Conservation (phyloP, 495 filamentous ascomycete species). For the Podospora bellae-mahoneyi region DNA sequence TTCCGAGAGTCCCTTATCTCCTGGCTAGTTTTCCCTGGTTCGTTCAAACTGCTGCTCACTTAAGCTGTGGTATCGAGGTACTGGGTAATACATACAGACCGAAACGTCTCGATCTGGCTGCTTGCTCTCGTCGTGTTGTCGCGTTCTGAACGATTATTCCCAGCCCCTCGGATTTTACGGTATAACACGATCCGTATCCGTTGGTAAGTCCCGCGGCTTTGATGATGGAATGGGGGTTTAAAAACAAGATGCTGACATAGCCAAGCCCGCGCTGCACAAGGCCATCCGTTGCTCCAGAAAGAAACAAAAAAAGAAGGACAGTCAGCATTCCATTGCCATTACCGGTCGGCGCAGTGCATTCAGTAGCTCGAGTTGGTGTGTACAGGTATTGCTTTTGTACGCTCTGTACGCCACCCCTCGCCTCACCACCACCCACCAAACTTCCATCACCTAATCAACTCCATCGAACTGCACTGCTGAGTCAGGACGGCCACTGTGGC, state of each 20-base stretch:
- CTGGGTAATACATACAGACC: background rate
- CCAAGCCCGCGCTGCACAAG: background rate
- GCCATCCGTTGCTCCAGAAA: background rate
- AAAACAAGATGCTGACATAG: constrained; percentile 11
- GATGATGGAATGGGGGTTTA: background rate
- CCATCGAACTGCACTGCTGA: constrained; percentile 3
- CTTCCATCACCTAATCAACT: background rate
- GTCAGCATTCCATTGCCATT: background rate
- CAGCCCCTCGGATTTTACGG: constrained; percentile 12
- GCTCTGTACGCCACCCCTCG: background rate
- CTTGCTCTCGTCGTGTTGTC: background rate
- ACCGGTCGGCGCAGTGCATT: background rate
- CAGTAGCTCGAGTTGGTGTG: background rate
- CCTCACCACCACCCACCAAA: background rate
- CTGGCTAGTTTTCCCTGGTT: background rate
- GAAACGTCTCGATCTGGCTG: background rate
- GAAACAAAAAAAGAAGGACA: background rate
- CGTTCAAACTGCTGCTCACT: background rate
- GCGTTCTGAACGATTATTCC: background rate
- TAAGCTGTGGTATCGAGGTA: background rate
- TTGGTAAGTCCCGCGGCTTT: constrained; percentile 5
- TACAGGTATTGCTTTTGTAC: constrained; percentile 4
- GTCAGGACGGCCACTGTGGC: constrained; percentile 7
- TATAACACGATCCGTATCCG: background rate
- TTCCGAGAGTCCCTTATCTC: background rate